Evolutionary conservation across 768 basidiomycete species (phyloP), one percentile per base, ranked within the genome.

Genomic region (Boletus rex-veris): DNA sequence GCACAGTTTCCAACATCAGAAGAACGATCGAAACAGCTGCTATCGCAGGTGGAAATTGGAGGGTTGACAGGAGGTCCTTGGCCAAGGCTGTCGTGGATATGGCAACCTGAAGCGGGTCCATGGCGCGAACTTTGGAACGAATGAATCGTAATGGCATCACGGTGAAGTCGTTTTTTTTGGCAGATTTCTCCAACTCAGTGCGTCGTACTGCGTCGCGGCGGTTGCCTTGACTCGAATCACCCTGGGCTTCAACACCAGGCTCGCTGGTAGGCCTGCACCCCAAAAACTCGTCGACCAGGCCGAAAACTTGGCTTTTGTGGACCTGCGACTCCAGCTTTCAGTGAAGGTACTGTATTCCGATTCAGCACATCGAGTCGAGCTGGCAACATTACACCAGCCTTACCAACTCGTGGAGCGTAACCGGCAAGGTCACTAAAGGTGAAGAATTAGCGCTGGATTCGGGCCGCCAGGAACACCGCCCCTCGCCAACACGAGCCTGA

Each of bases 1-100:
- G 75, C 19, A 78, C 64, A 0, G 76, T 78, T 57, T 79, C 66
- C 47, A 80, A 66, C 15, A 80, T 76, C 11, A 75, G 65, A 19
- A 79, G 64, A 15, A 80, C 58, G 5, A 78, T 55, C 0, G 71
- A 70, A 5, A 76, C 67, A 0, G 75, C 72, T 0, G 75, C 77
- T 4, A 67, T 64, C 0, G 73, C 77, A 1, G 79, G 77, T 15
- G 77, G 74, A 53, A 80, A 79, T 45, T 71, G 68, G 16, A 69
- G 55, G 15, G 70, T 62, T 18, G 69, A 63, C 8, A 74, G 59
- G 6, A 76, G 58, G 44, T 74, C 68, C 43, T 58, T 66, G 43
- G 67, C 57, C 5, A 71, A 50, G 5, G 67, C 52, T 10, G 71
- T 68, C 0, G 71, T 67, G 11, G 67, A 53, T 21, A 72, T 55